These are phyloP conservation scores for Ceratobasidium papillatum DNA, from an alignment of 1,284 basidiomycete genomes.

Conservation along the genomic window DNA sequence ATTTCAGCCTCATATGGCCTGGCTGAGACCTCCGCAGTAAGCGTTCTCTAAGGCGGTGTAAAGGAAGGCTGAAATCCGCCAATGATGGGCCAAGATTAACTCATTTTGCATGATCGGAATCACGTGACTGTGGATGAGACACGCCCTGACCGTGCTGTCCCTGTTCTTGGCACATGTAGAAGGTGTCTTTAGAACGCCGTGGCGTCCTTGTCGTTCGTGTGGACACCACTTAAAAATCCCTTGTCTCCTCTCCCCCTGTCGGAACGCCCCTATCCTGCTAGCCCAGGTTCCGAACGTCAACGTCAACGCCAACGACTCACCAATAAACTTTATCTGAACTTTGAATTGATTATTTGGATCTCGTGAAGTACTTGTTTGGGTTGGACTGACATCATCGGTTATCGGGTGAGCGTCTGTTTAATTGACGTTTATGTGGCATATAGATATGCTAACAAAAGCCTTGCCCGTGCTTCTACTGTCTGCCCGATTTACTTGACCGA, in stretches of 20 bases:
- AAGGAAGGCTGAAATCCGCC: not conserved
- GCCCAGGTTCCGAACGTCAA: too few relatives aligned
- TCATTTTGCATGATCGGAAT: not conserved
- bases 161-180: conserved; percentile 15
- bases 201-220: not conserved
- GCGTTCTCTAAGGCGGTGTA: not conserved
- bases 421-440: not conserved
- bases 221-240: not conserved
- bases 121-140: not conserved
- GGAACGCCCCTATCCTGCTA: not conserved
- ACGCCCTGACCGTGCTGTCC: not conserved
- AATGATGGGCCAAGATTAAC: not conserved
- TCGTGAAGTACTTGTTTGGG: not conserved
- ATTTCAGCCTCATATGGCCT: not conserved
- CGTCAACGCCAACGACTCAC: too few relatives aligned
- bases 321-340: too few relatives aligned
- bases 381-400: not conserved
- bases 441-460: not conserved
- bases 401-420: not conserved
- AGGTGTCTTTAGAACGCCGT: not conserved
- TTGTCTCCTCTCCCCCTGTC: not conserved
- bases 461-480: not conserved
- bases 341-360: too few relatives aligned
- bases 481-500: not conserved
- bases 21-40: not conserved